Evolutionary conservation across 129 eudicot genomes (phyloP).

Genomic region (Chrysanthemum makinoi): DNA sequence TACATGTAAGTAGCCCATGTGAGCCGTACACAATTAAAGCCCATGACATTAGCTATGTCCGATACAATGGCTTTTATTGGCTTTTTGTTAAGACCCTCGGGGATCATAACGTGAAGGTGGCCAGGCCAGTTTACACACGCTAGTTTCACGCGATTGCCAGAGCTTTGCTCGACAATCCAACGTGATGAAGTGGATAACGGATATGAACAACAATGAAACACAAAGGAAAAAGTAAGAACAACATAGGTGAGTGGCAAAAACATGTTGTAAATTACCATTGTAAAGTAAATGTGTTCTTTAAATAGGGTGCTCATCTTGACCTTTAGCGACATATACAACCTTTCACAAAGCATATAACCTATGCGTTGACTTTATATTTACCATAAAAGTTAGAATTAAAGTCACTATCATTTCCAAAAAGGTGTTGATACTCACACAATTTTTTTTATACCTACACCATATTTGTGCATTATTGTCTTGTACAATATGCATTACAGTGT

Average conservation of each 20-base stretch:
- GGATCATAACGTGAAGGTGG: slow-evolving; percentile 67
- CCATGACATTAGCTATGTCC: slow-evolving; percentile 30
- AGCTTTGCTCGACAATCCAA: slow-evolving; percentile 50
- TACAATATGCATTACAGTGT: no score
- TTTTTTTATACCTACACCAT: no score
- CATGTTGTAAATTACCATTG: slow-evolving; percentile 14
- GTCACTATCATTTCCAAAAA: no score
- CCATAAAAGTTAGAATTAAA: no score
- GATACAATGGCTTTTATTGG: slow-evolving; percentile 44
- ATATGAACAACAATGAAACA: slow-evolving; percentile 30
- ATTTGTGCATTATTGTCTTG: no score
- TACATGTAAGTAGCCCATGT: slow-evolving; percentile 79
- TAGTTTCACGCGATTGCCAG: slow-evolving; percentile 57
- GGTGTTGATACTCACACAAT: no score
- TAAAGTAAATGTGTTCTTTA: no score
- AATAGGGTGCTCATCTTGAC: no score
- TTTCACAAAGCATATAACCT: no score
- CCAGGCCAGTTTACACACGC: slow-evolving; percentile 68
- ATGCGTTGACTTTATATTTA: no score
- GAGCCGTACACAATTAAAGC: slow-evolving; percentile 71
- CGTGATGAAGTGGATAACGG: slow-evolving; percentile 65
- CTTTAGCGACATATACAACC: no score
- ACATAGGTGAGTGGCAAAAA: slow-evolving; percentile 13
- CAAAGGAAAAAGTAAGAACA: slow-evolving; percentile 20
- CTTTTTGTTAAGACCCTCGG: slow-evolving; percentile 71